Percentiles rank a stretch among this genome's conserved stretches.
phyloP scores from a whole-genome alignment of 2,329 filamentous ascomycete species.

The Penicillium occitanis region DNA sequence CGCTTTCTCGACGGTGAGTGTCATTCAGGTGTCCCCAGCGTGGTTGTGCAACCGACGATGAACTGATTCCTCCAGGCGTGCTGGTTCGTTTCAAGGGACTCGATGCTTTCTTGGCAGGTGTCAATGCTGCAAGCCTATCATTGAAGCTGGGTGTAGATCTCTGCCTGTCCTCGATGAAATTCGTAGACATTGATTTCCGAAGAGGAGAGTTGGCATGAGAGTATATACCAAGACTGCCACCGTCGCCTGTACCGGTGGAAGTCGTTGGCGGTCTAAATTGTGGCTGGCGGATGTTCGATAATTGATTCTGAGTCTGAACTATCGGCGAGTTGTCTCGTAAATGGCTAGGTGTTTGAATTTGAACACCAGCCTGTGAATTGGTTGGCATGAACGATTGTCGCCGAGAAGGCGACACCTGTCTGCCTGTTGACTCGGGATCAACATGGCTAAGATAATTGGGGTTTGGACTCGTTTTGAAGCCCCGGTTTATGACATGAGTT shows the following conservation, averaged over 20 bases:
- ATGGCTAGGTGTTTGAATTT: constrained; percentile 45
- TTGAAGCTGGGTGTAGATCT: constrained; percentile 41
- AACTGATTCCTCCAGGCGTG: constrained; percentile 15
- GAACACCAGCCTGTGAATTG: constrained; percentile 31
- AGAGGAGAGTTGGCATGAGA: constrained; percentile 79
- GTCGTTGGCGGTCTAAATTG: constrained; percentile 49
- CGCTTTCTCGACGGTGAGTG: constrained; percentile 16
- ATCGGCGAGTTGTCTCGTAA: constrained; percentile 51
- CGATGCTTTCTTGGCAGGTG: constrained; percentile 34
- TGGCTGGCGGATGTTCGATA: constrained; percentile 53
- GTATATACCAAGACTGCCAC: constrained; percentile 77
- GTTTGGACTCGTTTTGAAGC: constrained; percentile 80
- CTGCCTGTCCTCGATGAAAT: constrained; percentile 38
- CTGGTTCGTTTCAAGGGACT: constrained; percentile 25
- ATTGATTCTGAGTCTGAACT: constrained; percentile 38
- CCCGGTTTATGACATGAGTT: constrained; percentile 65
- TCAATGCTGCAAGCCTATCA: constrained; percentile 39
- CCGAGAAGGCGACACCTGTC: constrained; percentile 25
- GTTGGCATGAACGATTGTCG: constrained; percentile 21
- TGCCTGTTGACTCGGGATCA: constrained; percentile 61
- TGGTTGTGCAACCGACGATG: not conserved
- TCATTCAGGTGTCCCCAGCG: constrained; percentile 16
- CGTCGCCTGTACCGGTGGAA: constrained; percentile 53
- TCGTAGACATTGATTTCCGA: constrained; percentile 71
- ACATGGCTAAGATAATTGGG: constrained; percentile 73